Conservation (phyloP, 2,329 filamentous ascomycete species). For the Trichoderma harzianum region DNA sequence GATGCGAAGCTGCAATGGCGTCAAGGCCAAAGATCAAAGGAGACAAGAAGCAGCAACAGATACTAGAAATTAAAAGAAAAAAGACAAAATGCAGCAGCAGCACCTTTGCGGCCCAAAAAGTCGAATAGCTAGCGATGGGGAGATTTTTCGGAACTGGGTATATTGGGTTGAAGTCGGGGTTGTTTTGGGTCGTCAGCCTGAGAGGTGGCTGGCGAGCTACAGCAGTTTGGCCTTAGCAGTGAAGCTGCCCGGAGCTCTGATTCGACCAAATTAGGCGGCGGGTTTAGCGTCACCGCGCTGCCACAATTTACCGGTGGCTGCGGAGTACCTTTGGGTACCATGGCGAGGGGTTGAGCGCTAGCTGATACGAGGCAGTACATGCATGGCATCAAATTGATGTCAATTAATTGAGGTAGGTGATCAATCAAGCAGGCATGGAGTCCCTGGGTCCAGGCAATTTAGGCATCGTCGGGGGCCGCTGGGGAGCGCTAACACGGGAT, state of each 20-base stretch:
- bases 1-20: not conserved
- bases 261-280: constrained; percentile 16
- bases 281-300: constrained; percentile 14
- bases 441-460: not conserved
- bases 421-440: not conserved
- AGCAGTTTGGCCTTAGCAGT: not conserved
- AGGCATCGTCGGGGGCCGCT: not conserved
- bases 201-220: constrained; percentile 11
- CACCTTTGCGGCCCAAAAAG: constrained; percentile 14
- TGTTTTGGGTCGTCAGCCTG: constrained; percentile 16
- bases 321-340: constrained; percentile 8
- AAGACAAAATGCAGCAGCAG: not conserved
- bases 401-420: not conserved
- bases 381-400: not conserved
- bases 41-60: not conserved
- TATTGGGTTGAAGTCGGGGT: constrained; percentile 19
- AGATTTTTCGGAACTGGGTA: constrained; percentile 8
- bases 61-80: not conserved
- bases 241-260: constrained; percentile 16
- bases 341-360: not conserved
- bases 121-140: not conserved
- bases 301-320: constrained; percentile 9
- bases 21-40: not conserved
- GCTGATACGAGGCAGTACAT: not conserved
- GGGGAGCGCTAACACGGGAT: not conserved